Evolutionary conservation across 2,329 filamentous ascomycete species (phyloP).

Genomic region (Claviceps sp.): DNA sequence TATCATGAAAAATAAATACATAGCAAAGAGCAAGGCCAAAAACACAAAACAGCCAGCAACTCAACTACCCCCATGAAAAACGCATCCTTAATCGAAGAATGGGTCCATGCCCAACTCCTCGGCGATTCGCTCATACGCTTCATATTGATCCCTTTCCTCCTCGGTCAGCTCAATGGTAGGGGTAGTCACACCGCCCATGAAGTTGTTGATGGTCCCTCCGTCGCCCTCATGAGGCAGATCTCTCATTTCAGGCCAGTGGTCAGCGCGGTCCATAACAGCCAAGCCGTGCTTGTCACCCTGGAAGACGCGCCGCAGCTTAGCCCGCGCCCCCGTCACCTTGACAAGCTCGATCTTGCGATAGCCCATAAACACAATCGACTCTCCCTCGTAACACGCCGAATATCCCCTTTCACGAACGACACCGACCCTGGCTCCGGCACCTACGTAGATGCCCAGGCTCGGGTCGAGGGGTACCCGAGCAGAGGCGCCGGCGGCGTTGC

Average conservation of each 20-base stretch:
- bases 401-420: slow-evolving; percentile 12
- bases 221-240: slow-evolving; percentile 14
- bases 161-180: slow-evolving; percentile 1
- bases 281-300: slow-evolving; percentile 28
- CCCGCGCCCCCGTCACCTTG: slow-evolving; percentile 14
- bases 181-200: slow-evolving; percentile 6
- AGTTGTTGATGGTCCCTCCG: slow-evolving; percentile 11
- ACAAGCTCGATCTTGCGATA: slow-evolving; percentile 15
- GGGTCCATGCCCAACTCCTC: slow-evolving; percentile 8
- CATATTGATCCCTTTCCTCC: slow-evolving; percentile 2
- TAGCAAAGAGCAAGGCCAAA: neutral
- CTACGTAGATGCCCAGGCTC: slow-evolving; percentile 10
- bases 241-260: slow-evolving; percentile 15
- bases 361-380: slow-evolving; percentile 17
- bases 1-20: neutral
- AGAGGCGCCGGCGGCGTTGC: slow-evolving; percentile 7
- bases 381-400: slow-evolving; percentile 14
- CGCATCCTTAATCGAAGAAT: neutral
- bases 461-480: slow-evolving; percentile 11
- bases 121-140: slow-evolving; percentile 8
- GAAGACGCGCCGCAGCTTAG: slow-evolving; percentile 23
- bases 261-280: slow-evolving; percentile 13
- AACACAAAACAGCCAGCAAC: neutral
- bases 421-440: slow-evolving; percentile 8
- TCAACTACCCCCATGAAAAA: neutral